These are phyloP conservation scores for Candida cerambycidarum DNA, from an alignment of 805 yeast species.

Conservation along the genomic window DNA sequence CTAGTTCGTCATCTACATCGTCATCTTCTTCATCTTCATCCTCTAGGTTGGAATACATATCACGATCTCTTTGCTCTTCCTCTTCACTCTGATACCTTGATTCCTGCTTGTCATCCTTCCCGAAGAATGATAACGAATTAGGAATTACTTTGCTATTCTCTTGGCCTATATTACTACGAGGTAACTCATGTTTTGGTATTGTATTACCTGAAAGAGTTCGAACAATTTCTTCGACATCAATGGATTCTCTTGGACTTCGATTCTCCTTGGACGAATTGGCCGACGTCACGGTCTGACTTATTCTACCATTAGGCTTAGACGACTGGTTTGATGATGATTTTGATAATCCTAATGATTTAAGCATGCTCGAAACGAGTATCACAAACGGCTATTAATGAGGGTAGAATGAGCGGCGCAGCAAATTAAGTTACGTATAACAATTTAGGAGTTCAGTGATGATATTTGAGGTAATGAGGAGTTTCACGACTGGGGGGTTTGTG, in stretches of 20 bases:
- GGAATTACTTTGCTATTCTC: slow-evolving; percentile 10
- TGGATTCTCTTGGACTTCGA: slow-evolving; percentile 13
- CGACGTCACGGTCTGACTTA: not conserved
- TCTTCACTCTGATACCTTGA: slow-evolving; percentile 30
- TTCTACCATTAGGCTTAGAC: not conserved
- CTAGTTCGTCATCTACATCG: not conserved
- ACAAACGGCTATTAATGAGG: not conserved
- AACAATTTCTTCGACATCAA: slow-evolving; percentile 17
- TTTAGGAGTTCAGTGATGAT: too few relatives aligned
- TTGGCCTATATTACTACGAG: not conserved
- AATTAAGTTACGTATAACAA: too few relatives aligned
- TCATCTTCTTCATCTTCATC: slow-evolving; percentile 4
- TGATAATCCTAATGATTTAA: slow-evolving; percentile 4
- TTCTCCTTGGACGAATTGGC: slow-evolving; percentile 4
- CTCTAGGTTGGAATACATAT: slow-evolving; percentile 1
- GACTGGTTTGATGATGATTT: not conserved
- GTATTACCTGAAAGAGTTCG: slow-evolving; percentile 10
- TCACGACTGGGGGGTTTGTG: too few relatives aligned
- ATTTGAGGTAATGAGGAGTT: too few relatives aligned
- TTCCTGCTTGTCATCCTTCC: slow-evolving; percentile 31
- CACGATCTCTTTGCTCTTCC: slow-evolving; percentile 24
- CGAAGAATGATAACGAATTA: slow-evolving; percentile 34
- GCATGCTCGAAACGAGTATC: not conserved
- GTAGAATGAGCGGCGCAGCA: too few relatives aligned
- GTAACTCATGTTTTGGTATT: not conserved